Evolutionary conservation across 2,329 filamentous ascomycete species (phyloP).

Genomic region (Atkinsonella texensis): DNA sequence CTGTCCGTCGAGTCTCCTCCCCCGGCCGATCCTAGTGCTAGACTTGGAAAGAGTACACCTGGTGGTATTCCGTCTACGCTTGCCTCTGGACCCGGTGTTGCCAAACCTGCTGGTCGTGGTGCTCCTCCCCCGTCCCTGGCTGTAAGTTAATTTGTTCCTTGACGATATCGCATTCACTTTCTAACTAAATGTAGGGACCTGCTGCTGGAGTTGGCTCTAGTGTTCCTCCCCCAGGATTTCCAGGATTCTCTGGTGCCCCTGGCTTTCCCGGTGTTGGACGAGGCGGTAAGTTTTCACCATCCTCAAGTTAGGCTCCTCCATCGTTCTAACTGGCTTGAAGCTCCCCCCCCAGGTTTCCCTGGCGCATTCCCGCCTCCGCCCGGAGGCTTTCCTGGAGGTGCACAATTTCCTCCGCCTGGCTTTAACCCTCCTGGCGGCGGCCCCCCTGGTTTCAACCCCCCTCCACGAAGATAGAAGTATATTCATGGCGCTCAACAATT

Average conservation of each 20-base stretch:
- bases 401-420: conserved; percentile 8
- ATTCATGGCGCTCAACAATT: conserved; percentile 15
- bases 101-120: conserved; percentile 81
- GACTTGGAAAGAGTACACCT: conserved; percentile 67
- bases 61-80: conserved; percentile 59
- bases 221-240: conserved; percentile 49
- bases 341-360: conserved; percentile 38
- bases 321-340: conserved; percentile 24
- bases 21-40: conserved; percentile 80
- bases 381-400: conserved; percentile 26
- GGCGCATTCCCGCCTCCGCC: conserved; percentile 36
- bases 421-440: conserved; percentile 19
- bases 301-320: conserved; percentile 1
- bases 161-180: conserved; percentile 10
- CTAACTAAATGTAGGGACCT: conserved; percentile 43
- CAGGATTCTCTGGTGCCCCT: conserved; percentile 39
- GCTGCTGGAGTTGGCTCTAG: conserved; percentile 75
- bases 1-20: conserved; percentile 92
- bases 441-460: conserved; percentile 61
- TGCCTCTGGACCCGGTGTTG: conserved; percentile 76
- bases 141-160: conserved; percentile 29
- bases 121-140: conserved; percentile 62
- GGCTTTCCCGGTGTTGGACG: conserved; percentile 35
- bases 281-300: conserved; percentile 34
- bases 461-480: conserved; percentile 43